These are phyloP conservation scores for Parachaetomium inaequale DNA, from an alignment of 495 filamentous ascomycete species.

Conservation along the genomic window DNA sequence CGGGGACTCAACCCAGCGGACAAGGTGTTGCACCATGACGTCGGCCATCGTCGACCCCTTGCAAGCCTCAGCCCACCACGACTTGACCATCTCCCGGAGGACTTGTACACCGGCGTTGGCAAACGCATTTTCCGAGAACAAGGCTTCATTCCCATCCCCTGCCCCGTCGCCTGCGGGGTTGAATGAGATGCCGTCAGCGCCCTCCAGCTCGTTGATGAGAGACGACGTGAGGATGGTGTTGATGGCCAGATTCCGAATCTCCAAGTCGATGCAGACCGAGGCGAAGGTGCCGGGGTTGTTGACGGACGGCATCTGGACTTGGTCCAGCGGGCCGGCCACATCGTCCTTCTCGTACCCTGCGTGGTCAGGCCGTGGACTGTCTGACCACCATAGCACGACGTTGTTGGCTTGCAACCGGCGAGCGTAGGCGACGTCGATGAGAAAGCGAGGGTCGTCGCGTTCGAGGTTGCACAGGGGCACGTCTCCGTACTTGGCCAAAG, in stretches of 20 bases:
- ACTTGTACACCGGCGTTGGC: conserved; percentile 85
- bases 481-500: conserved; percentile 87
- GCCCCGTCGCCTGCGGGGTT: conserved; percentile 70
- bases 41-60: conserved; percentile 90
- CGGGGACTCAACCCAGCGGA: conserved; percentile 92
- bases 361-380: conserved; percentile 81
- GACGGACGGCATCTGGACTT: conserved; percentile 88
- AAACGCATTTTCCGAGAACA: conserved; percentile 89
- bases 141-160: conserved; percentile 52
- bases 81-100: conserved; percentile 95
- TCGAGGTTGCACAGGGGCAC: conserved; percentile 94
- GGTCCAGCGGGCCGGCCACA: conserved; percentile 75
- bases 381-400: conserved; percentile 98
- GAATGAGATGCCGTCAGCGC: conserved; percentile 72
- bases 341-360: conserved; percentile 95
- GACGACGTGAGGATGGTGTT: conserved; percentile 97
- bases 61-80: conserved; percentile 96
- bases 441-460: conserved; percentile 83
- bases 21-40: conserved; percentile 94
- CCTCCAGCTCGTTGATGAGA: conserved; percentile 95
- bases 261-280: conserved; percentile 94
- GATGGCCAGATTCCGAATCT: conserved; percentile 90
- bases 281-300: conserved; percentile 92
- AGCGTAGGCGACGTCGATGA: conserved; percentile 96
- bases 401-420: conserved; percentile 85